Evolutionary conservation across 352 stramenopile species (phyloP), one percentile per base, ranked within the genome.

Genomic region (Blastocystis hominis): DNA sequence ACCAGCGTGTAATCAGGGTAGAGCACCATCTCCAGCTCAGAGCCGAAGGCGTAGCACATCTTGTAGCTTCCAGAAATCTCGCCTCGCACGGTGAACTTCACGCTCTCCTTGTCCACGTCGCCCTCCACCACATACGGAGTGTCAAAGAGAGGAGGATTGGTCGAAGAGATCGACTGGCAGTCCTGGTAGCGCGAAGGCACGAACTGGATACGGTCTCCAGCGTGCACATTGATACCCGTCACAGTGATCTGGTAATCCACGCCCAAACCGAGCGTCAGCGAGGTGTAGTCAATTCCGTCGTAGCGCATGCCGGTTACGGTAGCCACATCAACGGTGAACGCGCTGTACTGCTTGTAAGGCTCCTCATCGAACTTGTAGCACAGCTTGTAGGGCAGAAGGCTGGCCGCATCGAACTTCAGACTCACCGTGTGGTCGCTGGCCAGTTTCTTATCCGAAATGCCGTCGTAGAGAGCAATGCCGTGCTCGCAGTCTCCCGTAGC

Each of bases 331-430:
- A 87, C 66, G 42, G 66, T 2, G 47, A 63, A 66, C 17, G 5
- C 44, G 40, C 55, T n/a, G 46, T 87, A 87, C 55, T 55, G 44
- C 77, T 75, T 87, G 55, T 87, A 87, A 10, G 77, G 77, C 66
- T 87, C 77, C 47, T 87, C 77, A 20, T 78, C 77, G 66, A 87
- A 87, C 66, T 78, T 87, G 55, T 87, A 87, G 55, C 77, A 87
- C 47, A 87, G 66, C 44, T 78, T 56, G 66, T 76, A 87, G 7
- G 59, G 46, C 17, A 75, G 34, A 40, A 78, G 44, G 40, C 24
- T 77, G 10, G 66, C 77, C 9, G 38, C 1, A 46, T 87, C 77
- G 46, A 87, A 87, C 47, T 6, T 53, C 30, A 87, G 42, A 20
- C 59, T 50, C 66, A 64, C 77, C 2, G 44, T 34, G 34, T 78